Conservation (phyloP, 441 rosid species). For the Adansonia grandidieri region DNA sequence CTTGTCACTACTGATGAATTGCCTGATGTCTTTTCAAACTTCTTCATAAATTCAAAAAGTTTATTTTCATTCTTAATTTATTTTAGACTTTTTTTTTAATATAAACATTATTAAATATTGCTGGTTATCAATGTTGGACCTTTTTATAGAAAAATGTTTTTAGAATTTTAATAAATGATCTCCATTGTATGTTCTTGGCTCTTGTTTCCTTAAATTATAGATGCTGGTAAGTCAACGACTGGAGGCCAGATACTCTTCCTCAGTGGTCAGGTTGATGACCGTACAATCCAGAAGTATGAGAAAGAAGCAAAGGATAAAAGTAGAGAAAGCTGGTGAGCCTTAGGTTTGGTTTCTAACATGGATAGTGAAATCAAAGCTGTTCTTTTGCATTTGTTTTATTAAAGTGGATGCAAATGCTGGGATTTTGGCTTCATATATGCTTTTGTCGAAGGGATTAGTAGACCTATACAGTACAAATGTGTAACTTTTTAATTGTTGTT, state of each 20-base stretch:
- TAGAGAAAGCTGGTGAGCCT: conserved; percentile 91
- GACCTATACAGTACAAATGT: neutral
- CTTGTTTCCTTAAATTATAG: conserved; percentile 41
- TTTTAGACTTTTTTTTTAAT: neutral
- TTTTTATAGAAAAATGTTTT: neutral
- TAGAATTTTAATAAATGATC: neutral
- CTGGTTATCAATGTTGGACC: neutral
- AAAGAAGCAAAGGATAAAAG: conserved; percentile 98
- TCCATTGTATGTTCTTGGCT: neutral
- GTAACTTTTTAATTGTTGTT: neutral
- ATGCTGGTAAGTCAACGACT: conserved; percentile 94
- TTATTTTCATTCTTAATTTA: no score
- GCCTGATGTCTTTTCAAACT: neutral
- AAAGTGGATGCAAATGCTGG: neutral
- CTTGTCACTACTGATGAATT: neutral
- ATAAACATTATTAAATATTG: neutral
- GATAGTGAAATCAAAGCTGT: conserved; percentile 2
- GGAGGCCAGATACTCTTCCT: conserved; percentile 98
- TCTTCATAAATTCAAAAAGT: neutral
- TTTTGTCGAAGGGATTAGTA: neutral
- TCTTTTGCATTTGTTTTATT: neutral
- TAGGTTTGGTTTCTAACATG: conserved; percentile 15
- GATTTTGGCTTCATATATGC: neutral
- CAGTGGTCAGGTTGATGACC: conserved; percentile 95
- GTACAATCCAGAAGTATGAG: conserved; percentile 94